Base-by-base conservation (phyloP, 164 flowering plant species). In the Vitis rotundifolia region DNA sequence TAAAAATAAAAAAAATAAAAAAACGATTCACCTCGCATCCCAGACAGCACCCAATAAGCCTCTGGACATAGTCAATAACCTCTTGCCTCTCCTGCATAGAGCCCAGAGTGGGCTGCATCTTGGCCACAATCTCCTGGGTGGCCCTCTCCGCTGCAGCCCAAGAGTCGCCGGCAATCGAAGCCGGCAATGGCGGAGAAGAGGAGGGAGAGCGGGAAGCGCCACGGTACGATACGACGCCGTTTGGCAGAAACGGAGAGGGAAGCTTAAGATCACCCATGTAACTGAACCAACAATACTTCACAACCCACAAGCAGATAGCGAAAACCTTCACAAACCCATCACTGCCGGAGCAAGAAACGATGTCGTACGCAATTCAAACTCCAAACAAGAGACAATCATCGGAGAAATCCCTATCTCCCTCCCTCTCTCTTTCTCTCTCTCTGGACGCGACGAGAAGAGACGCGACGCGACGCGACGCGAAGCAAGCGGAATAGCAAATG, bases 11-110 rank as follows among this genome's bases (percentile, higher is more conserved):
- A n/a, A n/a, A n/a, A n/a, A n/a, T n/a, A n/a, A n/a, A 54, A 52
- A n/a, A 31, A 49, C 1, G 2, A 11, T 49, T 16, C 22, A 85
- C 88, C 86, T 81, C 74, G 59, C 37, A 66, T 18, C 80, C 78
- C 69, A 74, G 60, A 50, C 51, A 68, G 19, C 50, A 8, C 54
- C 65, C 57, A 67, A 85, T 52, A 3, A 86, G 78, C 0, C 68
- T 57, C 73, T 80, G 84, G 2, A 86, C 70, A 61, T 81, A 84
- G 9, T 81, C 81, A 51, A 81, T 74, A 44, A 86, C 81, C 18
- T 71, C 76, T 59, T 59, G 76, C 68, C 88, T 79, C 64, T 64
- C 71, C 61, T 61, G 68, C 66, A 82, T 74, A 13, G 85, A 75
- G 11, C 57, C 76, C 12, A 73, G 48, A 29, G 81, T 84, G 4